Evolutionary conservation across 139 green algal genomes (phyloP), one percentile per base, ranked within the genome.

Genomic region (Auxenochlorella pyrenoidosa): DNA sequence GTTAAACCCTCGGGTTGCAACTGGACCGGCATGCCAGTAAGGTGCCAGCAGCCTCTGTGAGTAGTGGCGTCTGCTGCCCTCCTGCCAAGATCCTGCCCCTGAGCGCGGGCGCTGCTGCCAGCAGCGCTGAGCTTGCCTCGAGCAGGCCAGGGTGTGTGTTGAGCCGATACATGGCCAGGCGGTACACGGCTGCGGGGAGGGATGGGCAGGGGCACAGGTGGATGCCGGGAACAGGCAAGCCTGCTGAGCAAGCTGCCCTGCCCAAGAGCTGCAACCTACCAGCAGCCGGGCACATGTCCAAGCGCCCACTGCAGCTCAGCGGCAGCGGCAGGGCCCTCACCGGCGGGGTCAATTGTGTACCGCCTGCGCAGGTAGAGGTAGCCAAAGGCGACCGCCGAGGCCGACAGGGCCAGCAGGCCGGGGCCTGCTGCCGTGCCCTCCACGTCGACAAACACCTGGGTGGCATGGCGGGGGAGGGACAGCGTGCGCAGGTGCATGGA

Each of bases 71-170:
- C 54, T 63, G 54, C 54, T 24, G 54, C 15, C 54, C 54, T 24
- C 10, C 54, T 63, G 54, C 13, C 54, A 63, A 13, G 54, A n/a
- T n/a, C n/a, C 18, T 24, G 12, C 16, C 24, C 18, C 54, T 22
- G 10, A 63, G 10, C 22, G 54, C 54, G 22, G 15, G 2, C 54
- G 54, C 18, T 63, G 54, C 54, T 18, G 32, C 41, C n/a, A 3
- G 32, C 44, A 43, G 1, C 26, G 51, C 36, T 5, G 0, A 30
- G 36, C 63, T 41, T 10, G 93, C 94, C 91, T 96, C 93, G 36
- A 96, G 85, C 77, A 95, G 87, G 21, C 90, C 93, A 0, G 94
- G 92, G 80, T 93, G 90, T 0, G 92, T 94, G 86, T 96, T 97
- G 13, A 97, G 89, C 38, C 75, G 87, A 34, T 93, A 32, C 89